Evolutionary conservation across 2,329 filamentous ascomycete genomes (phyloP).

Genomic region (Mollisia scopiformis): DNA sequence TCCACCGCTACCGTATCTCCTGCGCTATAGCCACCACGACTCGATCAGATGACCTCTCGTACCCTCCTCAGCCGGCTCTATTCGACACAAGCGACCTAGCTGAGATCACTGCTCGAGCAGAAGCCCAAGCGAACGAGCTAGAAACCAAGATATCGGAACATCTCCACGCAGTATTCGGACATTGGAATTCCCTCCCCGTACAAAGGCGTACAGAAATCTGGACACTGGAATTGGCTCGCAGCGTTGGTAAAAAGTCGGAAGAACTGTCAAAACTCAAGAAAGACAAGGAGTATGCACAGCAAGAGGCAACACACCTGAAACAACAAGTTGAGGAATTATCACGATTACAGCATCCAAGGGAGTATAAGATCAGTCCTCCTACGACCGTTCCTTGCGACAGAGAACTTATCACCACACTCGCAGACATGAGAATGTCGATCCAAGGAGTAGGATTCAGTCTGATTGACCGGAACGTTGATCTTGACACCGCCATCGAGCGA

Average conservation of each 20-base stretch:
- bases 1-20: conserved; percentile 64
- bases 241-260: conserved; percentile 57
- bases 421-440: conserved; percentile 47
- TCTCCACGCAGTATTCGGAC: conserved; percentile 73
- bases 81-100: conserved; percentile 37
- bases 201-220: conserved; percentile 62
- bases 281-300: conserved; percentile 44
- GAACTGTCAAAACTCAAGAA: conserved; percentile 54
- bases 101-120: conserved; percentile 38
- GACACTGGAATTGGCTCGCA: conserved; percentile 63
- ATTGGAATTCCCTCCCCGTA: conserved; percentile 70
- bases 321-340: conserved; percentile 62
- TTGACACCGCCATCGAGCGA: conserved; percentile 54
- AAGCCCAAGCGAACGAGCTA: conserved; percentile 47
- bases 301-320: conserved; percentile 60
- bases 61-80: conserved; percentile 43
- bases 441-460: conserved; percentile 48
- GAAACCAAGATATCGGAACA: conserved; percentile 75
- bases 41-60: conserved; percentile 51
- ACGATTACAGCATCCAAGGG: conserved; percentile 60
- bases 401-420: conserved; percentile 49
- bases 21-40: conserved; percentile 54
- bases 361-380: conserved; percentile 58
- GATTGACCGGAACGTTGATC: conserved; percentile 55
- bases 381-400: conserved; percentile 55